phyloP scores from a whole-genome alignment of 1,139 yeast genomes.

The Hyphopichia khmerensis region DNA sequence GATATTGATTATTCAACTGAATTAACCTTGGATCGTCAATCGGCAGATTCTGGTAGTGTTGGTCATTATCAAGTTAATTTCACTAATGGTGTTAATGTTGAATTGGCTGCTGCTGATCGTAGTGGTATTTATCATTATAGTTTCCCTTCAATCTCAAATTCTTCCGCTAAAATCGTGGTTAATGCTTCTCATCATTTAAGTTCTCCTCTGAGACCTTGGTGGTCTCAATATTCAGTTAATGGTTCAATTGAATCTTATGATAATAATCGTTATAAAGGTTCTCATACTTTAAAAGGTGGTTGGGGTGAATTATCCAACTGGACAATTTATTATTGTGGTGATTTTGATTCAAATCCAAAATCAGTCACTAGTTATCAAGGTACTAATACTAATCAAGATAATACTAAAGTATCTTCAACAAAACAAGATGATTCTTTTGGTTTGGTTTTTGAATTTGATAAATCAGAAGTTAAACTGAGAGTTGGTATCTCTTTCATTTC shows the following conservation, averaged over 20 bases:
- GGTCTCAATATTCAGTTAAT: slow-evolving; percentile 30
- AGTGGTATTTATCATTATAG: slow-evolving; percentile 25
- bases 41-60: slow-evolving; percentile 19
- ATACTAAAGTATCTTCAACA: slow-evolving; percentile 5
- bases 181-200: slow-evolving; percentile 28
- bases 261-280: slow-evolving; percentile 24
- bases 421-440: slow-evolving; percentile 21
- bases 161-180: slow-evolving; percentile 17
- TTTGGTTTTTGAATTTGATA: slow-evolving; percentile 18
- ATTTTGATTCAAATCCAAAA: slow-evolving; percentile 16
- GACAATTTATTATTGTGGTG: slow-evolving; percentile 30
- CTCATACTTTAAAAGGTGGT: slow-evolving; percentile 26
- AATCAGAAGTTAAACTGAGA: slow-evolving; percentile 14
- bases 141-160: slow-evolving; percentile 16
- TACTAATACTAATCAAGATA: too few relatives aligned
- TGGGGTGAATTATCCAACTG: slow-evolving; percentile 31
- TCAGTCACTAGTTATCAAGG: neutral
- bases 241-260: slow-evolving; percentile 19
- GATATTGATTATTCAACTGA: slow-evolving; percentile 15
- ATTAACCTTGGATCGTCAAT: slow-evolving; percentile 12
- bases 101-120: slow-evolving; percentile 26
- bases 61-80: slow-evolving; percentile 26
- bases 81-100: slow-evolving; percentile 19
- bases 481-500: slow-evolving; percentile 36
- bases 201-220: slow-evolving; percentile 26